phyloP scores from a whole-genome alignment of 345 rosid species.

The Eutrema japonicum region DNA sequence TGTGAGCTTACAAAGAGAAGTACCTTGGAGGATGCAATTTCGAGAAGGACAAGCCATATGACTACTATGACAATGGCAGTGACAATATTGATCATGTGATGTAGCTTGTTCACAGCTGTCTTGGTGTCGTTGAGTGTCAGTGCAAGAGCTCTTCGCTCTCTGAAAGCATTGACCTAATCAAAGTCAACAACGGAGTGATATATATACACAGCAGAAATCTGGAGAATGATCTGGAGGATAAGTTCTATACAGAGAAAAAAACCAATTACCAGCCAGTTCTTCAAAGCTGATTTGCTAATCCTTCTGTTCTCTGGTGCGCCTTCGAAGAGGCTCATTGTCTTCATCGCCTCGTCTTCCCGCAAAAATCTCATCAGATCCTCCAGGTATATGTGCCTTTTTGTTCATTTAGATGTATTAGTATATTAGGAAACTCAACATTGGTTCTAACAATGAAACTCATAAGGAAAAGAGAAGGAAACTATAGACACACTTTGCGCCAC shows the following conservation, averaged over 20 bases:
- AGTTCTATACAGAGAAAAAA: slow-evolving; percentile 2
- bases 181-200: slow-evolving; percentile 45
- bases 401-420: slow-evolving; percentile 56
- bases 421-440: slow-evolving; percentile 12
- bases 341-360: slow-evolving; percentile 76
- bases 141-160: slow-evolving; percentile 96
- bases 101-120: slow-evolving; percentile 92
- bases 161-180: slow-evolving; percentile 76
- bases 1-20: slow-evolving; percentile 74
- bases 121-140: slow-evolving; percentile 87
- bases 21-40: slow-evolving; percentile 72
- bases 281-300: slow-evolving; percentile 66
- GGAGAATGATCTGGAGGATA: neutral
- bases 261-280: slow-evolving; percentile 82
- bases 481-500: slow-evolving; percentile 55
- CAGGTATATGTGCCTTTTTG: slow-evolving; percentile 61
- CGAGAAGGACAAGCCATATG: slow-evolving; percentile 75
- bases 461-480: neutral
- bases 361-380: slow-evolving; percentile 81
- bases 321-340: slow-evolving; percentile 74
- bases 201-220: slow-evolving; percentile 33
- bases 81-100: slow-evolving; percentile 62
- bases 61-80: slow-evolving; percentile 53
- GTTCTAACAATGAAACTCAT: slow-evolving; percentile 4
- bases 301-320: slow-evolving; percentile 61